These are phyloP conservation scores for Vitis hybrid DNA, from an alignment of 177 flowering plant genomes.

Conservation along the genomic window DNA sequence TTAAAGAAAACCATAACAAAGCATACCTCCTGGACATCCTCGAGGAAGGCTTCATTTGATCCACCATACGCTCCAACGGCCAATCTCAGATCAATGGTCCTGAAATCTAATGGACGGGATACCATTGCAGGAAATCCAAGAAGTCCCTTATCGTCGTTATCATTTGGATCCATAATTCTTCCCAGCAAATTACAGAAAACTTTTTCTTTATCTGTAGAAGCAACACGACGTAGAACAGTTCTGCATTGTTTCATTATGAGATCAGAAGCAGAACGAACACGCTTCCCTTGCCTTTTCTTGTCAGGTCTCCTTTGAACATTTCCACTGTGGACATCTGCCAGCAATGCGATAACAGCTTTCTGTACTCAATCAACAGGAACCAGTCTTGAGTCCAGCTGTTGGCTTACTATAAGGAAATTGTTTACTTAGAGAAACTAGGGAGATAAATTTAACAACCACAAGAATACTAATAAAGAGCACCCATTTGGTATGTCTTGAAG, in stretches of 20 bases:
- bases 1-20: not conserved
- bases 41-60: conserved; percentile 86
- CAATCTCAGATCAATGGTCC: conserved; percentile 92
- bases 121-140: conserved; percentile 93
- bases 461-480: too few relatives aligned
- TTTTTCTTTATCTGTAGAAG: conserved; percentile 73
- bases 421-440: conserved; percentile 5
- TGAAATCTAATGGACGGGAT: conserved; percentile 90
- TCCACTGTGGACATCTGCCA: conserved; percentile 51
- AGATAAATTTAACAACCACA: not conserved
- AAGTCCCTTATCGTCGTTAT: conserved; percentile 90
- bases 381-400: not conserved
- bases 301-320: conserved; percentile 41
- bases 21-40: conserved; percentile 91
- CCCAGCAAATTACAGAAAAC: conserved; percentile 88
- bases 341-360: conserved; percentile 93
- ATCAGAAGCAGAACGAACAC: conserved; percentile 42
- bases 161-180: conserved; percentile 53
- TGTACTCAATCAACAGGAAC: conserved; percentile 35
- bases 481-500: too few relatives aligned
- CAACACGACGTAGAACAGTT: conserved; percentile 70
- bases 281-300: conserved; percentile 49
- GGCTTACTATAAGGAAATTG: too few relatives aligned
- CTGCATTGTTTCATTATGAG: conserved; percentile 82
- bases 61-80: conserved; percentile 85